phyloP scores from a whole-genome alignment of 805 yeast genomes.

The Yamadazyma olivae region DNA sequence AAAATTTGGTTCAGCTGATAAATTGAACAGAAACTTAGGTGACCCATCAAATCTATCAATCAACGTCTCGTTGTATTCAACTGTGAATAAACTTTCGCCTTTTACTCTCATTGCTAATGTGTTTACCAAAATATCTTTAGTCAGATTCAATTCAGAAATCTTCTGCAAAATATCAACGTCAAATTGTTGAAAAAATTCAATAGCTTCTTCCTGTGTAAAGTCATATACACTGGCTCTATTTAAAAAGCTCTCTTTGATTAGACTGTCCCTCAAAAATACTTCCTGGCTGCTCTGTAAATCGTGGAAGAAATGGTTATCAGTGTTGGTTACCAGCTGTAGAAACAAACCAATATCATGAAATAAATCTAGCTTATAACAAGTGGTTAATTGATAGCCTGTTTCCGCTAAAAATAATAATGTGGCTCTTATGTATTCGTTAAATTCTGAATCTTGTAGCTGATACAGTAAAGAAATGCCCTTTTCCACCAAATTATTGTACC shows the following conservation, averaged over 20 bases:
- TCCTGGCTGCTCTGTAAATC: not conserved
- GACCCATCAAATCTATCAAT: constrained; percentile 7
- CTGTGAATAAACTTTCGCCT: too few relatives aligned
- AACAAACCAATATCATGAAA: too few relatives aligned
- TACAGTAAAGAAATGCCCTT: constrained; percentile 8
- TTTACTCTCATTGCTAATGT: too few relatives aligned
- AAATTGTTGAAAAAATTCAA: constrained; percentile 1
- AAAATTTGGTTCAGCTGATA: constrained; percentile 3
- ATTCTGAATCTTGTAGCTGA: not conserved
- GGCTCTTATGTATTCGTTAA: constrained; percentile 3
- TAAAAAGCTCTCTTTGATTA: not conserved
- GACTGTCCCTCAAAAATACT: not conserved
- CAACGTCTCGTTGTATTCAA: not conserved
- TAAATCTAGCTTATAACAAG: not conserved
- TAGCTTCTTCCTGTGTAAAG: not conserved
- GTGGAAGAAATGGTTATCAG: not conserved
- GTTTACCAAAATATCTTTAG: constrained; percentile 1
- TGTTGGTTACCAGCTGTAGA: too few relatives aligned
- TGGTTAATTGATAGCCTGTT: not conserved
- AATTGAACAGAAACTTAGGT: constrained; percentile 3
- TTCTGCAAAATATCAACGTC: not conserved
- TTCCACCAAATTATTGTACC: constrained; percentile 8
- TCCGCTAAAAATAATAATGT: not conserved
- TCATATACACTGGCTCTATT: constrained; percentile 1
- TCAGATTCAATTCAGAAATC: not conserved